These are phyloP conservation scores for Lachnellula arida DNA, from an alignment of 2,329 filamentous ascomycete genomes.

Conservation along the genomic window DNA sequence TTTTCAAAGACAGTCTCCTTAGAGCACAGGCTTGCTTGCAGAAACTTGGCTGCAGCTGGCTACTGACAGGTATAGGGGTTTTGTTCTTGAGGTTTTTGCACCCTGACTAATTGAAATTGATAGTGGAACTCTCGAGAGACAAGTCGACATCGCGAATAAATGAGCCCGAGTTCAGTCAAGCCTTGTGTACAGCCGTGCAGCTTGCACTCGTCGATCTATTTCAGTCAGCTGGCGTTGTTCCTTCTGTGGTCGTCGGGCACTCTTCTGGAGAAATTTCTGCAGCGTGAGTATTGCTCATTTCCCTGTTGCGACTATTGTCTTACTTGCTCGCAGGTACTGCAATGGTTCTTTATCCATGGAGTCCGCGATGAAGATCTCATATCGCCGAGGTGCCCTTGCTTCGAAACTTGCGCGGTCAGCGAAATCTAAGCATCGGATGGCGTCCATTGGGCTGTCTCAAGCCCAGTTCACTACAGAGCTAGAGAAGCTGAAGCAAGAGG, in stretches of 20 bases:
- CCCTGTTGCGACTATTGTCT: no score
- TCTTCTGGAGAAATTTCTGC: constrained; percentile 45
- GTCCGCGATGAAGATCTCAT: constrained; percentile 40
- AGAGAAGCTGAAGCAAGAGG: neutral
- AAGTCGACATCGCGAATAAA: neutral
- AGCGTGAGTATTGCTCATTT: constrained; percentile 31
- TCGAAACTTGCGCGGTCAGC: neutral
- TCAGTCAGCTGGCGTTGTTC: constrained; percentile 35
- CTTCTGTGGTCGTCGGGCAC: constrained; percentile 38
- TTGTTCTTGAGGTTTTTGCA: neutral
- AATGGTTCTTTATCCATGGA: constrained; percentile 29
- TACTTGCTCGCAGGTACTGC: constrained; percentile 27
- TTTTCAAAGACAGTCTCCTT: neutral
- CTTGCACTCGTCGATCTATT: constrained; percentile 41
- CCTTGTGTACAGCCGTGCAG: constrained; percentile 43
- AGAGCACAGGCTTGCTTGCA: no score
- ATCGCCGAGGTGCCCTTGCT: constrained; percentile 29
- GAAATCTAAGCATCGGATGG: constrained; percentile 33
- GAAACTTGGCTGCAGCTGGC: neutral
- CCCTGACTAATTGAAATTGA: neutral
- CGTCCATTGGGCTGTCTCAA: constrained; percentile 37
- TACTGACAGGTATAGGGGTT: neutral
- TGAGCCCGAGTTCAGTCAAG: constrained; percentile 27
- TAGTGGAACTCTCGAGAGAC: neutral
- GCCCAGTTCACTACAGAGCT: neutral